These are phyloP conservation scores for Pseudopediastrum boryanum DNA, from an alignment of 139 green algal genomes.

Conservation along the genomic window DNA sequence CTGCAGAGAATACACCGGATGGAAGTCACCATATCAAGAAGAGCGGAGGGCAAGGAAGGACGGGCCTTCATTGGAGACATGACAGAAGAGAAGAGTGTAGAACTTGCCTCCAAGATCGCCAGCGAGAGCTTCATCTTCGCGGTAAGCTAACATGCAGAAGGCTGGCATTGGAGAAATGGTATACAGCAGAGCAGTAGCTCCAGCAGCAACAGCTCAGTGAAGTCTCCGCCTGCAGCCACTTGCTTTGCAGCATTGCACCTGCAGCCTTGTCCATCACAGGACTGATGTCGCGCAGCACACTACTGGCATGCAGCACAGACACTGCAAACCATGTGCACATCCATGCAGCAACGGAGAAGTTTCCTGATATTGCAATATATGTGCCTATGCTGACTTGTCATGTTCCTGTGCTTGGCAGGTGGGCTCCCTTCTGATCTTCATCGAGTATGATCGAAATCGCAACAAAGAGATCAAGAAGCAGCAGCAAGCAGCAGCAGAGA, in stretches of 20 bases:
- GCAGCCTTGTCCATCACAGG: no score
- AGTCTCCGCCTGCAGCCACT: no score
- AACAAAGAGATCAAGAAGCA: slow-evolving; percentile 64
- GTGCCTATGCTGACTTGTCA: not conserved
- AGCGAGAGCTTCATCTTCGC: slow-evolving; percentile 80
- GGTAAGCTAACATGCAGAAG: no score
- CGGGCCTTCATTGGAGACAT: slow-evolving; percentile 78
- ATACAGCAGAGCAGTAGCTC: no score
- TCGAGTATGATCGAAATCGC: slow-evolving; percentile 56
- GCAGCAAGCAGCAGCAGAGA: slow-evolving; percentile 48
- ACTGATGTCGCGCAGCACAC: no score
- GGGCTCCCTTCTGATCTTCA: slow-evolving; percentile 49
- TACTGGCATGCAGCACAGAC: not conserved
- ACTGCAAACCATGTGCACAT: not conserved
- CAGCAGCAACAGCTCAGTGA: no score
- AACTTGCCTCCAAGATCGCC: slow-evolving; percentile 79
- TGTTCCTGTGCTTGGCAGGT: no score
- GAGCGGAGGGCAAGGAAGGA: slow-evolving; percentile 75
- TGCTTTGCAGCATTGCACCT: no score
- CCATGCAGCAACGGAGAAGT: not conserved
- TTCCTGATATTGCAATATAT: not conserved
- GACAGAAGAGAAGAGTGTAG: slow-evolving; percentile 81
- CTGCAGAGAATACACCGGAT: slow-evolving; percentile 60
- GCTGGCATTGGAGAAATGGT: no score
- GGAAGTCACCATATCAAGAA: slow-evolving; percentile 74